Conservation (phyloP, 2,329 filamentous ascomycete species). For the Nemania sp. region DNA sequence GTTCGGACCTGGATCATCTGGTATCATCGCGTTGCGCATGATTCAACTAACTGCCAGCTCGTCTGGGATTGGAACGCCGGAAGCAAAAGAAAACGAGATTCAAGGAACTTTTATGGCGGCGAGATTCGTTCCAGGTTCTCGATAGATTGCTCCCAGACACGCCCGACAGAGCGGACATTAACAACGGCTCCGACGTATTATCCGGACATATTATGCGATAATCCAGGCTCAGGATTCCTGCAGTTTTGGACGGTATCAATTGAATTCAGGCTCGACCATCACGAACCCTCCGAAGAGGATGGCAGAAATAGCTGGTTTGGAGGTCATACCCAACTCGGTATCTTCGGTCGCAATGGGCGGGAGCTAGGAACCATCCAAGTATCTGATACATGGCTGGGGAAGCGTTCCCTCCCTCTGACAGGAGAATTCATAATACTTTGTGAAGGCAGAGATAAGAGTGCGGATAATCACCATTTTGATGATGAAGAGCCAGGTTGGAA, state of each 20-base stretch:
- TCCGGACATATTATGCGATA: slow-evolving; percentile 10
- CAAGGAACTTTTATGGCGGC: slow-evolving; percentile 15
- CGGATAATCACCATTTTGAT: background rate
- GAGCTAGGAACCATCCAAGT: slow-evolving; percentile 9
- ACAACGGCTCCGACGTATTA: background rate
- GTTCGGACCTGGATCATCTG: slow-evolving; percentile 14
- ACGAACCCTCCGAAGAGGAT: background rate
- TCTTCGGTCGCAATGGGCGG: slow-evolving; percentile 3
- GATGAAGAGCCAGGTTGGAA: slow-evolving; percentile 15
- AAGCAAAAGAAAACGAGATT: background rate
- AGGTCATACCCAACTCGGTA: slow-evolving; percentile 2
- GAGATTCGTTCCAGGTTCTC: background rate
- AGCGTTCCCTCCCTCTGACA: background rate
- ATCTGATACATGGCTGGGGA: background rate
- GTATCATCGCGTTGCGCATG: slow-evolving; percentile 11
- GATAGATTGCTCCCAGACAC: slow-evolving; percentile 7
- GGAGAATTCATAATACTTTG: slow-evolving; percentile 12
- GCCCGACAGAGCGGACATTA: slow-evolving; percentile 2
- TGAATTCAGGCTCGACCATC: slow-evolving; percentile 6
- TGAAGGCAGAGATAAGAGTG: slow-evolving; percentile 13
- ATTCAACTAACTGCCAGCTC: background rate
- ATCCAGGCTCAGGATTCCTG: background rate
- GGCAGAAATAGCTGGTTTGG: background rate
- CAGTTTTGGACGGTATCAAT: slow-evolving; percentile 13
- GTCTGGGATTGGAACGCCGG: slow-evolving; percentile 4